phyloP scores from a whole-genome alignment of 2,329 filamentous ascomycete species.

The Lasiodiplodia citricola region DNA sequence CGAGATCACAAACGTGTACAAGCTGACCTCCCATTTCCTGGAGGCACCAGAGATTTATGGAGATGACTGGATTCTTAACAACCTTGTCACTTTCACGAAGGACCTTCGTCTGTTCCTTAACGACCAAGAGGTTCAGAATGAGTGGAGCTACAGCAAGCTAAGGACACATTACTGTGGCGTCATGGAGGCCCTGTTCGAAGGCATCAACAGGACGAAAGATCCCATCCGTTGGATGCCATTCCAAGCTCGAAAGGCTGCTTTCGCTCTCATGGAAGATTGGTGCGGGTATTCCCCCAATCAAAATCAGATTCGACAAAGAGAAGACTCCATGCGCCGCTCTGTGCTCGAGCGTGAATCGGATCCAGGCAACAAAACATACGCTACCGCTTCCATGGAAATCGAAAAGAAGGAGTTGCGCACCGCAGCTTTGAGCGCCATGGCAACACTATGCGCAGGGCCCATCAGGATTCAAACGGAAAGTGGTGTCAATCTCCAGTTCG shows the following conservation, averaged over 20 bases:
- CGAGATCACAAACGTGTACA: slow-evolving; percentile 95
- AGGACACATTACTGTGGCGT: slow-evolving; percentile 93
- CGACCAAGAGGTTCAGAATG: slow-evolving; percentile 91
- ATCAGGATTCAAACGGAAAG: slow-evolving; percentile 89
- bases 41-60: slow-evolving; percentile 77
- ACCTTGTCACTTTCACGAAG: slow-evolving; percentile 86
- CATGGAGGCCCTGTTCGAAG: slow-evolving; percentile 90
- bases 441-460: slow-evolving; percentile 81
- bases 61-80: slow-evolving; percentile 89
- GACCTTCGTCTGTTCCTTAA: slow-evolving; percentile 94
- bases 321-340: slow-evolving; percentile 86
- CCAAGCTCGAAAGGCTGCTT: slow-evolving; percentile 92
- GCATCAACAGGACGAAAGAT: slow-evolving; percentile 83
- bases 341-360: slow-evolving; percentile 78
- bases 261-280: slow-evolving; percentile 98
- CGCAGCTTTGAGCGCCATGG: slow-evolving; percentile 94
- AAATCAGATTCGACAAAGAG: slow-evolving; percentile 76
- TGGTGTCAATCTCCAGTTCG: slow-evolving; percentile 85
- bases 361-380: slow-evolving; percentile 73
- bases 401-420: slow-evolving; percentile 92
- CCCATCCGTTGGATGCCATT: slow-evolving; percentile 96
- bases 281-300: slow-evolving; percentile 96
- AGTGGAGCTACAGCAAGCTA: slow-evolving; percentile 91
- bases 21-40: slow-evolving; percentile 88
- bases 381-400: slow-evolving; percentile 92